Evolutionary conservation across 2,329 filamentous ascomycete species (phyloP), one percentile per base, ranked within the genome.

Genomic region (Chlorencoelia australis): DNA sequence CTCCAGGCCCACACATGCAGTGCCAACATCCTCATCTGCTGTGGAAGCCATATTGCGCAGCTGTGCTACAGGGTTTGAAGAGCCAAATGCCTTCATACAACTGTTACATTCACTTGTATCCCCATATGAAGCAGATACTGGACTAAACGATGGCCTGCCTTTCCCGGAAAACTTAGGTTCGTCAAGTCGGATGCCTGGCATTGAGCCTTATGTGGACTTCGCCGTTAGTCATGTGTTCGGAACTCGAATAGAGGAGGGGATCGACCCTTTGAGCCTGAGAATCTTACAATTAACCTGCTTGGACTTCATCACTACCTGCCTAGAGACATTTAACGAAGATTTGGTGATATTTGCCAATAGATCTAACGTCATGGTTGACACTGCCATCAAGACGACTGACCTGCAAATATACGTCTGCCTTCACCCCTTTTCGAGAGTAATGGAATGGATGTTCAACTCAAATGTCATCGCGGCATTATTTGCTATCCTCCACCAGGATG

Each of bases 381-480:
- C 71, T 7, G 74, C 82, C 11, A 84, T 94, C 46, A 71, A 71
- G 27, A 71, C 84, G 4, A 81, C 79, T 3, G 82, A 83, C 38
- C 66, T 96, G 4, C 75, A 78, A 33, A 71, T 73, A 5, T 99
- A 98, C 55, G 77, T 91, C 40, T 75, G 78, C 16, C 71, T 94
- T 35, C 93, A 98, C 61, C 89, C 93, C 0, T 98, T 96, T 53
- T 79, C 84, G 3, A 77, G 93, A 41, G 80, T 94, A 11, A 95
- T 96, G 83, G 91, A 98, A 55, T 96, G 91, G 87, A 75, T 98
- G 61, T 94, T 94, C 60, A 95, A 94, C 55, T 85, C 93, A 52
- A 85, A 82, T 46, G 84, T 95, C 15, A 75, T 94, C 51, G 74
- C 73, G 46, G 75, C 80, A 10, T 63, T 98, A 2, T 89, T 95